Conservation (phyloP, 2,329 filamentous ascomycete species). For the Sordariomycetes sp. region DNA sequence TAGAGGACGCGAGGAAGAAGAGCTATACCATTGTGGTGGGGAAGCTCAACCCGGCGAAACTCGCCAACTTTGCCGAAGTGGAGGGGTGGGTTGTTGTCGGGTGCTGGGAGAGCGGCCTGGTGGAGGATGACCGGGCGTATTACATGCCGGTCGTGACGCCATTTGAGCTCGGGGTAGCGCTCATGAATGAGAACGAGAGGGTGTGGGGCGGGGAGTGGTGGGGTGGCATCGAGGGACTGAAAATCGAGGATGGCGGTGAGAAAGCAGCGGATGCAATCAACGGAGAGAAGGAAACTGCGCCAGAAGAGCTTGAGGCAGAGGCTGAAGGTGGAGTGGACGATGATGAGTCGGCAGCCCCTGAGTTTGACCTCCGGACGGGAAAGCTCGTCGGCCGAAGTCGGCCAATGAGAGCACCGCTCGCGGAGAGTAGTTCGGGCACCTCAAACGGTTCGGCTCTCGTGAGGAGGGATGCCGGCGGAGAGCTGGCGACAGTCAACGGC, state of each 20-base stretch:
- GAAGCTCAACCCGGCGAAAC: slow-evolving; percentile 88
- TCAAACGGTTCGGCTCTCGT: slow-evolving; percentile 31
- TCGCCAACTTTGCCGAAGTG: slow-evolving; percentile 93
- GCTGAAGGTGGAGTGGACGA: slow-evolving; percentile 39
- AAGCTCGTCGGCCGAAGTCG: slow-evolving; percentile 69
- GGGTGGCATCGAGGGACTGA: slow-evolving; percentile 68
- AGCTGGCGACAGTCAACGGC: slow-evolving; percentile 73
- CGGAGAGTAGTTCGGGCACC: slow-evolving; percentile 13
- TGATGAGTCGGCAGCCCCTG: slow-evolving; percentile 69
- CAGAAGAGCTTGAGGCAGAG: slow-evolving; percentile 12
- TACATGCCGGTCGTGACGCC: slow-evolving; percentile 89
- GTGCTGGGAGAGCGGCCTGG: slow-evolving; percentile 91
- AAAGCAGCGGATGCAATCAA: slow-evolving; percentile 9
- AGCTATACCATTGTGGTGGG: slow-evolving; percentile 94
- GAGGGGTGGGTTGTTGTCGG: slow-evolving; percentile 96
- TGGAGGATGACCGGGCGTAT: slow-evolving; percentile 75
- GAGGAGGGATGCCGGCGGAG: slow-evolving; percentile 45
- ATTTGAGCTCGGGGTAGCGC: slow-evolving; percentile 74
- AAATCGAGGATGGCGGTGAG: slow-evolving; percentile 25
- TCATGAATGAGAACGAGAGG: slow-evolving; percentile 64
- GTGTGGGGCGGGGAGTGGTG: slow-evolving; percentile 86
- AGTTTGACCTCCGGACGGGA: slow-evolving; percentile 87
- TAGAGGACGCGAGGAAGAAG: slow-evolving; percentile 79
- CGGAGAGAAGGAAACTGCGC: slow-evolving; percentile 11
- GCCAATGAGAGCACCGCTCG: slow-evolving; percentile 43